Percentiles rank a stretch among this genome's conserved stretches.
Evolutionary conservation across 352 stramenopile genomes (phyloP).

Genomic region (Pythium grandisporangium): DNA sequence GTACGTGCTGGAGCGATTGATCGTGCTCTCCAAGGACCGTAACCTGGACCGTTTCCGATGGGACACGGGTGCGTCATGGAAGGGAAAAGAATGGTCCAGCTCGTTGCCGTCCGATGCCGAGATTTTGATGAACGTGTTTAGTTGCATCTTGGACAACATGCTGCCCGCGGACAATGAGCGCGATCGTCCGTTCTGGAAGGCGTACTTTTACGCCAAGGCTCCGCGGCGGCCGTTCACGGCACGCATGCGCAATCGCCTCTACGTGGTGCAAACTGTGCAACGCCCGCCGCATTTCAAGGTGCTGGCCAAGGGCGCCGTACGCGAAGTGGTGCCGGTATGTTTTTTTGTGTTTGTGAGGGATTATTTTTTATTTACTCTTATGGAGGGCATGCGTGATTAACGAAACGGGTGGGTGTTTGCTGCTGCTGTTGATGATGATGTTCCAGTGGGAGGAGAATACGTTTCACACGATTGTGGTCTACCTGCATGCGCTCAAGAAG

Average conservation of each 20-base stretch:
- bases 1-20: slow-evolving; percentile 75
- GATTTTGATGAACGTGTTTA: slow-evolving; percentile 85
- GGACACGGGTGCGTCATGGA: slow-evolving; percentile 75
- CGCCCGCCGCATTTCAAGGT: slow-evolving; percentile 82
- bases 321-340: slow-evolving; percentile 75
- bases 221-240: slow-evolving; percentile 68
- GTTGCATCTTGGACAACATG: slow-evolving; percentile 84
- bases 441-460: slow-evolving; percentile 74
- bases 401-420: neutral
- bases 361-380: no score
- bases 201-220: slow-evolving; percentile 68
- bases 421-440: neutral
- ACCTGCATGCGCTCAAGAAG: slow-evolving; percentile 77
- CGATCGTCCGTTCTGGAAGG: slow-evolving; percentile 76
- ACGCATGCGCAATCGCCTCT: slow-evolving; percentile 57
- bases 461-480: slow-evolving; percentile 80
- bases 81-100: slow-evolving; percentile 80
- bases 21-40: slow-evolving; percentile 83
- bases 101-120: slow-evolving; percentile 69
- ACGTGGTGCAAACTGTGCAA: slow-evolving; percentile 63
- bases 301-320: slow-evolving; percentile 60
- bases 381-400: no score
- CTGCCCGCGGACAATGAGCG: slow-evolving; percentile 64
- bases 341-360: neutral
- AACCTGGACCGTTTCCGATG: slow-evolving; percentile 78